Evolutionary conservation across 2,329 filamentous ascomycete species (phyloP), one percentile per base, ranked within the genome.

Genomic region (Bipolaris bicolor): DNA sequence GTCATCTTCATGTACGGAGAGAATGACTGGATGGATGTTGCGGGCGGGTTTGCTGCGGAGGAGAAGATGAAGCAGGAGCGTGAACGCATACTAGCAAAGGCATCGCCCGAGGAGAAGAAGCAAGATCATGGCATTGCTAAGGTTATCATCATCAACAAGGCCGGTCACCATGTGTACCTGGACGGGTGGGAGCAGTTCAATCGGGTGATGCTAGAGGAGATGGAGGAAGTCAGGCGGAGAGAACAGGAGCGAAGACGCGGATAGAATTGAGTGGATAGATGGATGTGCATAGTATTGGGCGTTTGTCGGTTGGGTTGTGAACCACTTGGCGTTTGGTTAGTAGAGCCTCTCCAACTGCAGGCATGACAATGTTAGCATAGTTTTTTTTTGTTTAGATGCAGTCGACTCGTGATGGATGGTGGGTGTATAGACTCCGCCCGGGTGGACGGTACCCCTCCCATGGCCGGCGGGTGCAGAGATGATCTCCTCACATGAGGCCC

Each of bases 1-100:
- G 82, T 98, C 31, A 85, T 98, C 7, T 86, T 99, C 73, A 93
- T 98, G 90, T 99, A 99, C 73, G 95, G 95, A 62, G 93, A 98
- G 69, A 88, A 95, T 71, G 95, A 99, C 80, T 99, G 95, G 95
- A 99, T 99, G 95, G 95, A 99, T 65, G 88, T 95, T 7, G 87
- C 87, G 0, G 95, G 93, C 26, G 95, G 95, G 0, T 86, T 88
- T 45, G 92, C 90, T 0, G 88, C 93, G 0, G 86, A 90, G 70
- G 86, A 93, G 77, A 92, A 90, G 75, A 84, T 98, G 11, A 88
- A 91, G 58, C 82, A 88, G 56, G 87, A 89, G 61, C 85, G 84
- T 62, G 77, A 79, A 24, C 84, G 85, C 48, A 81, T 84, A 0
- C 78, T 97, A 3, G 77, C 82, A 11, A 76, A 83, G 20, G 90